Evolutionary conservation across 1,139 yeast genomes (phyloP).

Genomic region (Suhomyces wounanorum): DNA sequence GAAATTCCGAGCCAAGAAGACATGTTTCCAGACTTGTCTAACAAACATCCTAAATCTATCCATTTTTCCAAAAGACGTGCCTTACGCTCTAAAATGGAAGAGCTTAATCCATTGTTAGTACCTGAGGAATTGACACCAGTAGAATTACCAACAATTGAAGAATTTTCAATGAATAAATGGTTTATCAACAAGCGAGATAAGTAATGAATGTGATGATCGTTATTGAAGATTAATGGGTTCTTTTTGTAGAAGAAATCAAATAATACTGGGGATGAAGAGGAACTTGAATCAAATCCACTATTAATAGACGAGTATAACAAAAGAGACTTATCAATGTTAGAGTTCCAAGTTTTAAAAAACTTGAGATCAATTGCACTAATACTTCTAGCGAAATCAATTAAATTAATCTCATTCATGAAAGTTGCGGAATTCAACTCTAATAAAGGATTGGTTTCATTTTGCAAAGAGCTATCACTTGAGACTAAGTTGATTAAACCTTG

Average conservation of each 20-base stretch:
- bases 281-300: constrained; percentile 15
- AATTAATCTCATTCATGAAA: constrained; percentile 45
- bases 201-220: constrained; percentile 69
- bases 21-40: constrained; percentile 88
- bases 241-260: constrained; percentile 41
- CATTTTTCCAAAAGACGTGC: constrained; percentile 77
- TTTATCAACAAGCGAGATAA: constrained; percentile 69
- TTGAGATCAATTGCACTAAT: constrained; percentile 59
- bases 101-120: constrained; percentile 11
- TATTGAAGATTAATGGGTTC: constrained; percentile 63
- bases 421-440: constrained; percentile 36
- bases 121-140: background rate
- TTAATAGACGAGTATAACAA: constrained; percentile 35
- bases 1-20: constrained; percentile 94
- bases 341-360: constrained; percentile 70
- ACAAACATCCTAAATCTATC: constrained; percentile 79
- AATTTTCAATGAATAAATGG: constrained; percentile 62
- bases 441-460: constrained; percentile 27
- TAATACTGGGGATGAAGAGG: constrained; percentile 14
- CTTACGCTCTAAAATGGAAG: constrained; percentile 43
- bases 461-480: constrained; percentile 15
- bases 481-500: constrained; percentile 38
- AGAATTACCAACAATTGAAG: constrained; percentile 7
- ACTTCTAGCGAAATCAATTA: constrained; percentile 54
- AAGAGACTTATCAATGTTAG: constrained; percentile 54